Evolutionary conservation across 139 green algal species (phyloP), one percentile per base, ranked within the genome.

Genomic region (Edaphochlamys debaryana): DNA sequence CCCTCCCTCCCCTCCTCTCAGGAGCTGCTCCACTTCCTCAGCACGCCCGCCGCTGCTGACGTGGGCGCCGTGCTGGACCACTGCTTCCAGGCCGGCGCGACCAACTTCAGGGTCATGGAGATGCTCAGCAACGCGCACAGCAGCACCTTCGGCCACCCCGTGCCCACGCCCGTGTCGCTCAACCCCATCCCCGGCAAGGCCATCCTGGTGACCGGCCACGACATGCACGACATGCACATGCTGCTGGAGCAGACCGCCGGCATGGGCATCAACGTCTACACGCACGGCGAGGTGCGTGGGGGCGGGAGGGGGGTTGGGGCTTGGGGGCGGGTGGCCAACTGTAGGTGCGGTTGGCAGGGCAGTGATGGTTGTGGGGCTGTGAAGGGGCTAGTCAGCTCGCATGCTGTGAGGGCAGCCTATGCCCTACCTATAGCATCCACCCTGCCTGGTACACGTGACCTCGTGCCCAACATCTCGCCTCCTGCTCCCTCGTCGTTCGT

Each of bases 321-420:
- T n/a, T n/a, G n/a, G n/a, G n/a, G n/a, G n/a, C n/a, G n/a, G n/a
- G n/a, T n/a, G n/a, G n/a, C n/a, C 85, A 88, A 45, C 91, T 96
- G 91, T 34, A 88, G 83, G 77, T 94, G 78, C 90, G 96, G 41
- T 86, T 88, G 73, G 62, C 84, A 32, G 91, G 69, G 6, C 93
- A 96, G 90, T 90, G 69, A n/a, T 20, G 29, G 76, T 90, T 81
- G n/a, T 94, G 94, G 81, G 93, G 93, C n/a, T 68, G 82, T 50
- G 91, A 90, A 9, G 83, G 72, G 30, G 91, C 93, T 37, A 92
- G 91, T 3, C 45, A 84, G 58, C 93, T 96, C 38, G 67, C 70
- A 87, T 97, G 27, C 82, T 97, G 29, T 92, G 84, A 0, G 94
- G 94, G 13, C 94, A 97, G 82, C 93, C 96, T 89, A 89, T 97